Evolutionary conservation across 768 basidiomycete genomes (phyloP).

Genomic region (Suillus fuscotomentosus): DNA sequence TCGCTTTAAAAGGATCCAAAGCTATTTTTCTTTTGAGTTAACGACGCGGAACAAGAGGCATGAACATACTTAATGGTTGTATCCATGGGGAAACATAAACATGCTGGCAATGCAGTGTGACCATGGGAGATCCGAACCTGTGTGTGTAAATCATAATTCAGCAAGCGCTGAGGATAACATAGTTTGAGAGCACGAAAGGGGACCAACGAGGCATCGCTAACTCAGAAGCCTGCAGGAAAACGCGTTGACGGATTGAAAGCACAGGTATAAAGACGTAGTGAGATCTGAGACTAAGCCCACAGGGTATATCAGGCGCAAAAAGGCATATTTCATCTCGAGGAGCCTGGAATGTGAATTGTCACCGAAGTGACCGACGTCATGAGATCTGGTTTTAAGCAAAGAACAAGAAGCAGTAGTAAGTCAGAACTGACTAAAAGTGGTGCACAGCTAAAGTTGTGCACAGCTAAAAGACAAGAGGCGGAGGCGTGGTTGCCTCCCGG

Average conservation of each 20-base stretch:
- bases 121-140: slow-evolving; percentile 10
- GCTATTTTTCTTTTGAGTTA: slow-evolving; percentile 2
- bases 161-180: slow-evolving; percentile 11
- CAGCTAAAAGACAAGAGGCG: neutral
- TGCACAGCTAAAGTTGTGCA: neutral
- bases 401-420: neutral
- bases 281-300: slow-evolving; percentile 1
- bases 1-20: neutral
- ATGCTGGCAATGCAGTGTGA: slow-evolving; percentile 7
- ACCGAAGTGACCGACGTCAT: neutral
- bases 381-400: slow-evolving; percentile 1
- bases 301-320: slow-evolving; percentile 4
- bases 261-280: slow-evolving; percentile 12
- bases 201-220: slow-evolving; percentile 14
- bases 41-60: neutral
- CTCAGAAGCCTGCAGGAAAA: slow-evolving; percentile 6
- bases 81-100: slow-evolving; percentile 19
- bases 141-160: slow-evolving; percentile 8
- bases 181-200: slow-evolving; percentile 15
- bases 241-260: slow-evolving; percentile 8
- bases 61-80: slow-evolving; percentile 5
- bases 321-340: slow-evolving; percentile 6
- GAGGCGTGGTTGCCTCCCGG: slow-evolving; percentile 14
- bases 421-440: neutral
- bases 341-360: neutral